A percentile compares a stretch with the other conserved stretches of the same genome.
Evolutionary conservation across 2,329 filamentous ascomycete species (phyloP).

Genomic region (Trichoderma cornu-damae): DNA sequence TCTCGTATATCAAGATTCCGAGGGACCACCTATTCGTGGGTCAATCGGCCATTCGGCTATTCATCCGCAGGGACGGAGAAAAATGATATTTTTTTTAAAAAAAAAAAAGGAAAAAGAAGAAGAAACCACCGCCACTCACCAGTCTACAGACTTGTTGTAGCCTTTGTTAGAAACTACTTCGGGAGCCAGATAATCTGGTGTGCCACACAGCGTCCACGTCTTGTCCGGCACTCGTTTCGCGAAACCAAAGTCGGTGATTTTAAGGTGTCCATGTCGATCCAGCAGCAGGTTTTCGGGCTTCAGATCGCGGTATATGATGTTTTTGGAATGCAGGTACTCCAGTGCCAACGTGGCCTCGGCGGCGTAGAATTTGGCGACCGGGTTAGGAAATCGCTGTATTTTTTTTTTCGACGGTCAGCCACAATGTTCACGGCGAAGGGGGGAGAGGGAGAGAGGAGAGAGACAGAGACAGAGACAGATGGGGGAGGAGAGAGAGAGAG

Average conservation of each 20-base stretch:
- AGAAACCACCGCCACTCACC: conserved; percentile 58
- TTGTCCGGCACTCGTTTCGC: conserved; percentile 98
- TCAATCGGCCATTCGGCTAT: too few relatives aligned
- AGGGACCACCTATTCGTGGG: conserved; percentile 81
- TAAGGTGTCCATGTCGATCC: conserved; percentile 88
- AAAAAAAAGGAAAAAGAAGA: too few relatives aligned
- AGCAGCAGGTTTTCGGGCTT: conserved; percentile 93
- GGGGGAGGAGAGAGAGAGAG: neutral
- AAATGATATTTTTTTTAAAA: too few relatives aligned
- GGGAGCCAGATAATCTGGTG: conserved; percentile 92
- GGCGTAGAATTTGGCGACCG: conserved; percentile 98
- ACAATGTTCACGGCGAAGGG: neutral
- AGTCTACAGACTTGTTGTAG: conserved; percentile 99
- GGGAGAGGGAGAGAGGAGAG: neutral
- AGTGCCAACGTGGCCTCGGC: conserved; percentile 93
- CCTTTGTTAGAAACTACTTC: conserved; percentile 99
- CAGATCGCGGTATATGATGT: conserved; percentile 96
- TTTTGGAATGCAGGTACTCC: conserved; percentile 88
- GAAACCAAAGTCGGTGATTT: conserved; percentile 98
- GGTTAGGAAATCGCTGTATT: conserved; percentile 86
- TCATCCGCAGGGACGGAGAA: too few relatives aligned
- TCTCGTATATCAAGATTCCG: conserved; percentile 97
- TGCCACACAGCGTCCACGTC: conserved; percentile 97
- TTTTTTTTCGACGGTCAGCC: neutral
- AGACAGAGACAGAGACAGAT: neutral